A percentile compares a stretch with the other conserved stretches of the same genome.
These are phyloP conservation scores for Fusarium duplospermum DNA, from an alignment of 2,329 filamentous ascomycete species.

Conservation along the genomic window DNA sequence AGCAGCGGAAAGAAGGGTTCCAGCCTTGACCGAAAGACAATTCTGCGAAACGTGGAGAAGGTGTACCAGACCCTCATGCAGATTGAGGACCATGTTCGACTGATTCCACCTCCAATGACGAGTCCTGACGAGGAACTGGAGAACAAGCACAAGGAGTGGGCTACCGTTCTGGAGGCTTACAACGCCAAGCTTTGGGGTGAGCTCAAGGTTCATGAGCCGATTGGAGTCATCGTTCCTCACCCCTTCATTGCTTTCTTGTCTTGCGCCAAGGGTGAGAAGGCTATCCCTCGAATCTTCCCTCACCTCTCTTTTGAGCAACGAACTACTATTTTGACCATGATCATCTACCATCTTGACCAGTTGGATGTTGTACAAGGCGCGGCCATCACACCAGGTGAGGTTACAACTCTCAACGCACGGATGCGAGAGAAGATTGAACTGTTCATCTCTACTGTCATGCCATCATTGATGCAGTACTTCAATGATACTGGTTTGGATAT, in stretches of 20 bases:
- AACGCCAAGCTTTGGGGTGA: slow-evolving; percentile 86
- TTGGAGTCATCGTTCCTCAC: slow-evolving; percentile 80
- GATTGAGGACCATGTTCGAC: slow-evolving; percentile 91
- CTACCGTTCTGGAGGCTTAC: slow-evolving; percentile 67
- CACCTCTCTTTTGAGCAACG: slow-evolving; percentile 93
- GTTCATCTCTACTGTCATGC: slow-evolving; percentile 89
- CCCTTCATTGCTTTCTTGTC: slow-evolving; percentile 97
- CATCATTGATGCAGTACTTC: slow-evolving; percentile 88
- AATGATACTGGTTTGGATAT: slow-evolving; percentile 92
- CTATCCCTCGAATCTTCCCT: slow-evolving; percentile 92
- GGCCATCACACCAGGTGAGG: slow-evolving; percentile 78
- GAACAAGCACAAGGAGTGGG: slow-evolving; percentile 82
- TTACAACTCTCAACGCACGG: slow-evolving; percentile 75
- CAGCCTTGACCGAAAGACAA: slow-evolving; percentile 83
- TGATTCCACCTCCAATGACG: slow-evolving; percentile 73
- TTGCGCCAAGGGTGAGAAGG: slow-evolving; percentile 95
- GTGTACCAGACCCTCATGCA: slow-evolving; percentile 91
- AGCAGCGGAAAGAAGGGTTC: slow-evolving; percentile 58
- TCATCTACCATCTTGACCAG: slow-evolving; percentile 91
- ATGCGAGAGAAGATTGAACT: slow-evolving; percentile 93
- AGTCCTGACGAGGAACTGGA: slow-evolving; percentile 75
- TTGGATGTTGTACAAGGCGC: slow-evolving; percentile 90
- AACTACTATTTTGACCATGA: slow-evolving; percentile 94
- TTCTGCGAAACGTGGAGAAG: slow-evolving; percentile 87
- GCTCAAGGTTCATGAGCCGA: slow-evolving; percentile 93